Evolutionary conservation across 2,329 filamentous ascomycete genomes (phyloP).

Genomic region (Aspergillus sp.): DNA sequence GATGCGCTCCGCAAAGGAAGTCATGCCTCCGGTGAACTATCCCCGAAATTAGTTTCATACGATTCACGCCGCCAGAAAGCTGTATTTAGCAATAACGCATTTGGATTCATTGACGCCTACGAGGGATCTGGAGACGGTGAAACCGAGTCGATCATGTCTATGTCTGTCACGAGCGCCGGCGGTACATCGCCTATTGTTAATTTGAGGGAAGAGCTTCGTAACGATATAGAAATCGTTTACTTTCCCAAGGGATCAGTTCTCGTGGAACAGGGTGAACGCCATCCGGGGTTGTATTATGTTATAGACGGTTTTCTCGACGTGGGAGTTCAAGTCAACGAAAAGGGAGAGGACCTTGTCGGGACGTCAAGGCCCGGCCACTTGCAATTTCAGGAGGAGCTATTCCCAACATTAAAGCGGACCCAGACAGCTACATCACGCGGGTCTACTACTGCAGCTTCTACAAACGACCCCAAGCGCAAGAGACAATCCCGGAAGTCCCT

Average conservation of each 20-base stretch:
- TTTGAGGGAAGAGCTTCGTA: conserved; percentile 75
- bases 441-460: conserved; percentile 21
- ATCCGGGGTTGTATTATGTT: conserved; percentile 94
- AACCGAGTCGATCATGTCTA: conserved; percentile 73
- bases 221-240: conserved; percentile 95
- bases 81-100: conserved; percentile 82
- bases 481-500: conserved; percentile 65
- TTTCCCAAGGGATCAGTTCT: conserved; percentile 93
- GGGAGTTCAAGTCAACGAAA: conserved; percentile 73
- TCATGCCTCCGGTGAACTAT: conserved; percentile 74
- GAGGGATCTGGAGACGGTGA: conserved; percentile 75
- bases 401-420: conserved; percentile 48
- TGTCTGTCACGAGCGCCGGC: conserved; percentile 65
- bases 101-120: conserved; percentile 85
- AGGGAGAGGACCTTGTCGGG: conserved; percentile 44
- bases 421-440: conserved; percentile 44
- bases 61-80: conserved; percentile 79
- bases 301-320: conserved; percentile 96
- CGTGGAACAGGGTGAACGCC: conserved; percentile 95
- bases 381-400: conserved; percentile 36
- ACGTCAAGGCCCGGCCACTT: conserved; percentile 29
- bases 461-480: conserved; percentile 36
- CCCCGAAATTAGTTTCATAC: conserved; percentile 78
- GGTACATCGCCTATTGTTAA: conserved; percentile 63
- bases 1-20: conserved; percentile 62